Base-by-base conservation (phyloP, 768 basidiomycete genomes). In the Termitomyces sp. region DNA sequence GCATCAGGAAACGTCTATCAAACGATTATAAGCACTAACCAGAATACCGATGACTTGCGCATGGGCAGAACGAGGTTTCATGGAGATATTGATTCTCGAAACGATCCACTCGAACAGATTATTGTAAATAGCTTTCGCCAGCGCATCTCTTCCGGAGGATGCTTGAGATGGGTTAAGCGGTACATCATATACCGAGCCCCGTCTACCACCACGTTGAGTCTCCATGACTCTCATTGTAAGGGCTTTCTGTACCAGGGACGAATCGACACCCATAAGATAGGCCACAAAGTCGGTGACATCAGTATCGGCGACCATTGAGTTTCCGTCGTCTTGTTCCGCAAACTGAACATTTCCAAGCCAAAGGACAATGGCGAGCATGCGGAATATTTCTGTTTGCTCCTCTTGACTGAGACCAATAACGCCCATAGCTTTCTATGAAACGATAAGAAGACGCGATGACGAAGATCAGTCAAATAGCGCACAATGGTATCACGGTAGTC, bases 91-190 rank as follows among this genome's bases (percentile, higher is more conserved):
- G 67, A 99, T 82, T 57, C 93, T 84, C 15, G 91, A 90, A 42
- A 99, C 97, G 63, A 99, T 98, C 97, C 97, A 99, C 66, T 99
- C 96, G 68, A 99, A 98, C 3, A 98, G 74, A 69, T 98, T 98
- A 74, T 95, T 98, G 72, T 99, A 99, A 60, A 99, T 86, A 15
- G 94, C 96, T 69, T 98, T 96, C 4, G 96, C 77, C 38, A 99
- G 75, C 0, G 97, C 97, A 71, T 98, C 93, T 55, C 95, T 75
- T 21, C 92, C 94, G 1, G 95, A 82, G 0, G 73, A 73, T 2
- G 97, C 97, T 68, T 99, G 97, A 6, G 95, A 79, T 10, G 90
- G 89, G 65, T 98, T 99, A 32, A 93, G 71, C 12, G 95, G 97
- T 0, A 98, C 96, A 58, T 98, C 93, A 66, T 98, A 98, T n/a